Conservation (phyloP, 805 yeast genomes). For the Candida quercuum region DNA sequence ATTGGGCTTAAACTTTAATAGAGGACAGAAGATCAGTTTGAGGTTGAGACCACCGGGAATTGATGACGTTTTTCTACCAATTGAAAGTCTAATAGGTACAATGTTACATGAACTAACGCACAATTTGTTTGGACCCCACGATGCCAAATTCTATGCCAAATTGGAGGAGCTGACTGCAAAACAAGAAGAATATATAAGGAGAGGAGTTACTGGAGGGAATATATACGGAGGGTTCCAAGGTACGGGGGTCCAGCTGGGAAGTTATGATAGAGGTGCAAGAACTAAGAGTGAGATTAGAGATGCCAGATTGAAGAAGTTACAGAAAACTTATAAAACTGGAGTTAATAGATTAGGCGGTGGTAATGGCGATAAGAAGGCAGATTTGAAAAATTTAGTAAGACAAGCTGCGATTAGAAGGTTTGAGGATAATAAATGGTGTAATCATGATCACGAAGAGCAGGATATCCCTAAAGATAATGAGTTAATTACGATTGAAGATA, state of each 20-base stretch:
- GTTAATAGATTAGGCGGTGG: conserved; percentile 11
- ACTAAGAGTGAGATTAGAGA: conserved; percentile 25
- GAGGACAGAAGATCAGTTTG: conserved; percentile 66
- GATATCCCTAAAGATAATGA: conserved; percentile 40
- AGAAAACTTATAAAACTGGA: conserved; percentile 19
- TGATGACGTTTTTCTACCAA: conserved; percentile 48
- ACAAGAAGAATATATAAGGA: conserved; percentile 34
- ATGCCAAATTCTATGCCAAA: conserved; percentile 58
- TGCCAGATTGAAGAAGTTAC: conserved; percentile 36
- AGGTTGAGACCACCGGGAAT: conserved; percentile 60
- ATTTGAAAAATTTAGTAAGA: conserved; percentile 40
- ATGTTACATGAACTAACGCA: conserved; percentile 88
- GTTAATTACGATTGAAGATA: conserved; percentile 24
- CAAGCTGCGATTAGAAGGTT: conserved; percentile 62
- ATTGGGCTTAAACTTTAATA: conserved; percentile 78
- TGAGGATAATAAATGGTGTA: conserved; percentile 48
- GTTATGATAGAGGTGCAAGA: conserved; percentile 34
- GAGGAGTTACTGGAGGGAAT: conserved; percentile 21
- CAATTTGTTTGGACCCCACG: conserved; percentile 76
- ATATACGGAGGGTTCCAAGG: conserved; percentile 7
- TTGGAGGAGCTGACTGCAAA: conserved; percentile 48
- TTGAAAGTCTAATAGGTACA: conserved; percentile 68
- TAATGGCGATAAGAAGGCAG: conserved; percentile 6
- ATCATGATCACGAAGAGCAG: conserved; percentile 23
- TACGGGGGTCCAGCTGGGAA: conserved; percentile 14